Evolutionary conservation across 345 rosid species (phyloP).

Genomic region (Heritiera fomes): DNA sequence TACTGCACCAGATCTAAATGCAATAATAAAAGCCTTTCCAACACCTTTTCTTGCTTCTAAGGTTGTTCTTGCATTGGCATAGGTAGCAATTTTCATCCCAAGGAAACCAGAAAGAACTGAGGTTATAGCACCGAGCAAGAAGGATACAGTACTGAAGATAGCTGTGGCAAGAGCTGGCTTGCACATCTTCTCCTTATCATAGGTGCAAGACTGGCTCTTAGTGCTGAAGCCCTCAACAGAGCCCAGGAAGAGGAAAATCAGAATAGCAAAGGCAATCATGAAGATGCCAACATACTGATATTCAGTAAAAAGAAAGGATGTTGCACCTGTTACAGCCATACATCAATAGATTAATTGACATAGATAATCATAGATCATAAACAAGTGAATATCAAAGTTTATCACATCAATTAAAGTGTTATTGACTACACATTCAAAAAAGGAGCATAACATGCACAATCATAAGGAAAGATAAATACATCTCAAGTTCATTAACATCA

Average conservation of each 20-base stretch:
- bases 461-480: neutral
- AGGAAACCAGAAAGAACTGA: slow-evolving; percentile 75
- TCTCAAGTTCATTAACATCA: neutral
- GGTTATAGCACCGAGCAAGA: slow-evolving; percentile 65
- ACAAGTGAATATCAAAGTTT: neutral
- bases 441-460: neutral
- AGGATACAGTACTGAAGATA: slow-evolving; percentile 63
- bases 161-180: slow-evolving; percentile 83
- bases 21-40: slow-evolving; percentile 68
- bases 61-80: slow-evolving; percentile 80
- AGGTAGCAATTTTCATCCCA: slow-evolving; percentile 84
- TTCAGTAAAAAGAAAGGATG: slow-evolving; percentile 56
- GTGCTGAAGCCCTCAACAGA: slow-evolving; percentile 66
- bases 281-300: slow-evolving; percentile 57
- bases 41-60: slow-evolving; percentile 80
- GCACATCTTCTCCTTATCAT: slow-evolving; percentile 48
- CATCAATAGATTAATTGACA: neutral
- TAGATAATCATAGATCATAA: neutral
- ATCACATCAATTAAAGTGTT: neutral
- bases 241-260: slow-evolving; percentile 53
- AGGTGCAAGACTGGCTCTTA: slow-evolving; percentile 63
- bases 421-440: neutral
- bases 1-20: slow-evolving; percentile 77
- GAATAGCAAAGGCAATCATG: slow-evolving; percentile 51
- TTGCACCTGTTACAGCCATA: slow-evolving; percentile 39